Conservation (phyloP, 768 basidiomycete genomes). For the Kwoniella bestiolae region DNA sequence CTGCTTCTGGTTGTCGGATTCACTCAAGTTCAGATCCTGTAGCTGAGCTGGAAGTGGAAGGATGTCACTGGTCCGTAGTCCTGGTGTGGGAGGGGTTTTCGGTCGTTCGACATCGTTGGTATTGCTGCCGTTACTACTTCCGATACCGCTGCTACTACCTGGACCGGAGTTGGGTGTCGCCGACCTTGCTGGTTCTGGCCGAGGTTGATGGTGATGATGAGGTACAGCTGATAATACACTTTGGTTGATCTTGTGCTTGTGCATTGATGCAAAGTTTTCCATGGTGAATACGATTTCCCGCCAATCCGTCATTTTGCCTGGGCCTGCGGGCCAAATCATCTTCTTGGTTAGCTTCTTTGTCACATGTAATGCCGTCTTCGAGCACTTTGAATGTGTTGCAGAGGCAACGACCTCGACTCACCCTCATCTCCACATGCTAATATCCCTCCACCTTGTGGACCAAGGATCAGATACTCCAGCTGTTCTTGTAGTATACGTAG, state of each 20-base stretch:
- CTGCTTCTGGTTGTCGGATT: background rate
- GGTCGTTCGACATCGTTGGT: background rate
- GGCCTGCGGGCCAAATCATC: too few relatives aligned
- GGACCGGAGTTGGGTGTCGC: background rate
- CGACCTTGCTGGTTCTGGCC: too few relatives aligned
- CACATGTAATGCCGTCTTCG: background rate
- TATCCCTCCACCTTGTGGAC: slow-evolving; percentile 78
- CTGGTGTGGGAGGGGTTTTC: slow-evolving; percentile 18
- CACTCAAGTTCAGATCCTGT: background rate
- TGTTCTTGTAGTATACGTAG: slow-evolving; percentile 73
- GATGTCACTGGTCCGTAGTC: background rate
- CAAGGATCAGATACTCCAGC: slow-evolving; percentile 77
- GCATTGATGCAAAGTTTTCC: slow-evolving; percentile 37
- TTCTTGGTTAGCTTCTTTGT: background rate
- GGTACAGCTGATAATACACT: background rate
- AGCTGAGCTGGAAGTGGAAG: background rate
- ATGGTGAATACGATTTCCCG: slow-evolving; percentile 67
- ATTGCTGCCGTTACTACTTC: background rate
- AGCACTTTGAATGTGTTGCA: too few relatives aligned
- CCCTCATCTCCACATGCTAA: slow-evolving; percentile 93
- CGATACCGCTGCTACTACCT: background rate
- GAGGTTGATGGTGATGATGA: background rate
- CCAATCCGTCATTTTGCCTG: slow-evolving; percentile 98
- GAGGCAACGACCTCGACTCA: slow-evolving; percentile 44
- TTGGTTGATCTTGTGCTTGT: background rate